These are phyloP conservation scores for Letharia columbiana DNA, from an alignment of 495 filamentous ascomycete genomes.

Conservation along the genomic window DNA sequence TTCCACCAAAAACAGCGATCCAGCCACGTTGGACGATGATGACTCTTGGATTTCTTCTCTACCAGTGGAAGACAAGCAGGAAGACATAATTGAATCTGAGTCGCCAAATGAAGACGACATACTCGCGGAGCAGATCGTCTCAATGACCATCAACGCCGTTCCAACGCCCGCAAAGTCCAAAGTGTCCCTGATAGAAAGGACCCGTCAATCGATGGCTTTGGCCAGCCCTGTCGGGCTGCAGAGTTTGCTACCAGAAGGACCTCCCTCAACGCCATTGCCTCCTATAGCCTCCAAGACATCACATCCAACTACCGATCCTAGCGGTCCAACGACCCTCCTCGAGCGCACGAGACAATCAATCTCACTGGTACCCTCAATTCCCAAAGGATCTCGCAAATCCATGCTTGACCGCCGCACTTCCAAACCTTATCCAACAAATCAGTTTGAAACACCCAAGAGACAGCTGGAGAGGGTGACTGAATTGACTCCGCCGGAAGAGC, in stretches of 20 bases:
- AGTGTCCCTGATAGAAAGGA: conserved; percentile 36
- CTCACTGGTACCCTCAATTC: conserved; percentile 44
- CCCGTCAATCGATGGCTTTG: conserved; percentile 37
- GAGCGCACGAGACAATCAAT: conserved; percentile 79
- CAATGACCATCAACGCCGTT: conserved; percentile 29
- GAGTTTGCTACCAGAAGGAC: conserved; percentile 10
- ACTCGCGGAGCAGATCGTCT: conserved; percentile 31
- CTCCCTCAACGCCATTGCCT: conserved; percentile 20
- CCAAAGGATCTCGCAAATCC: conserved; percentile 27
- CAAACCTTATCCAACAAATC: conserved; percentile 48
- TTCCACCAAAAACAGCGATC: no score
- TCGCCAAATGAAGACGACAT: conserved; percentile 22
- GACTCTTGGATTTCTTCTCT: not conserved
- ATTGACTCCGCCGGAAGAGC: conserved; percentile 34
- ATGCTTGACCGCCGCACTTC: conserved; percentile 44
- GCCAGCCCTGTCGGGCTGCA: conserved; percentile 17
- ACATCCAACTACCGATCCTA: conserved; percentile 29
- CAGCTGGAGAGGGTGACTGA: conserved; percentile 25
- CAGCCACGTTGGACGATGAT: not conserved
- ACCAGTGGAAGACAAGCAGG: not conserved
- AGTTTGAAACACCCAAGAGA: conserved; percentile 51
- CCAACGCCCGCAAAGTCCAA: conserved; percentile 32
- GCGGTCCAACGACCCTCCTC: conserved; percentile 39
- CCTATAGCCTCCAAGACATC: conserved; percentile 9
- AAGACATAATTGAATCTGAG: not conserved